Conservation (phyloP, 2,329 filamentous ascomycete genomes). For the Penicillium sp. region DNA sequence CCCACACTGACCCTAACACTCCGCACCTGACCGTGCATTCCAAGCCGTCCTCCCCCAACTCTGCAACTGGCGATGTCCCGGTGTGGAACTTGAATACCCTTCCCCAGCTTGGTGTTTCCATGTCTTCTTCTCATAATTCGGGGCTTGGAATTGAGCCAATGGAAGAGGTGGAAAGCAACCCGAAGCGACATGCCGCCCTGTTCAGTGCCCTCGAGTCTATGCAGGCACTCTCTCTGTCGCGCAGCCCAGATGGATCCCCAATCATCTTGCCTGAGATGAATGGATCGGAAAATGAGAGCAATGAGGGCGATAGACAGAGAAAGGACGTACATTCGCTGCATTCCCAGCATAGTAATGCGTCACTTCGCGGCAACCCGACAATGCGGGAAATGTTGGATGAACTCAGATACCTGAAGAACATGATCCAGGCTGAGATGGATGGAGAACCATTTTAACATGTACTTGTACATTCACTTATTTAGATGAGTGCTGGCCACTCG, state of each 20-base stretch:
- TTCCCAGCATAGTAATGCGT: slow-evolving; percentile 18
- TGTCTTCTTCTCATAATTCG: slow-evolving; percentile 27
- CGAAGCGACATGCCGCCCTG: slow-evolving; percentile 36
- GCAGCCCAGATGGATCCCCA: slow-evolving; percentile 23
- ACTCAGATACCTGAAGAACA: slow-evolving; percentile 47
- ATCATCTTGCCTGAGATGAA: slow-evolving; percentile 20
- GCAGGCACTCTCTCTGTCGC: slow-evolving; percentile 24
- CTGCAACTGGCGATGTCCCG: slow-evolving; percentile 26
- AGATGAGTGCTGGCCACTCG: slow-evolving; percentile 16
- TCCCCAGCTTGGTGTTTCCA: slow-evolving; percentile 26
- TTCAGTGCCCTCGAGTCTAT: slow-evolving; percentile 31
- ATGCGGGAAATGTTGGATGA: slow-evolving; percentile 50
- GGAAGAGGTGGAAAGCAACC: slow-evolving; percentile 32
- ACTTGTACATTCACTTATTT: background rate
- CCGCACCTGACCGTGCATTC: slow-evolving; percentile 33
- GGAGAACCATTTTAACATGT: slow-evolving; percentile 19
- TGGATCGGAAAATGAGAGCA: slow-evolving; percentile 1
- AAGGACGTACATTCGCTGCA: slow-evolving; percentile 10
- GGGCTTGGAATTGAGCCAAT: slow-evolving; percentile 32
- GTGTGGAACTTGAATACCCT: slow-evolving; percentile 16
- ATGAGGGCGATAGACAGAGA: background rate
- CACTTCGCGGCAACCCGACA: slow-evolving; percentile 30
- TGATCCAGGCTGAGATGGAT: slow-evolving; percentile 39
- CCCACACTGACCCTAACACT: slow-evolving; percentile 34
- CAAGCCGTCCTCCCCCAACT: slow-evolving; percentile 27